phyloP scores from a whole-genome alignment of 1,284 basidiomycete genomes.

The Cutaneotrichosporon sp. region DNA sequence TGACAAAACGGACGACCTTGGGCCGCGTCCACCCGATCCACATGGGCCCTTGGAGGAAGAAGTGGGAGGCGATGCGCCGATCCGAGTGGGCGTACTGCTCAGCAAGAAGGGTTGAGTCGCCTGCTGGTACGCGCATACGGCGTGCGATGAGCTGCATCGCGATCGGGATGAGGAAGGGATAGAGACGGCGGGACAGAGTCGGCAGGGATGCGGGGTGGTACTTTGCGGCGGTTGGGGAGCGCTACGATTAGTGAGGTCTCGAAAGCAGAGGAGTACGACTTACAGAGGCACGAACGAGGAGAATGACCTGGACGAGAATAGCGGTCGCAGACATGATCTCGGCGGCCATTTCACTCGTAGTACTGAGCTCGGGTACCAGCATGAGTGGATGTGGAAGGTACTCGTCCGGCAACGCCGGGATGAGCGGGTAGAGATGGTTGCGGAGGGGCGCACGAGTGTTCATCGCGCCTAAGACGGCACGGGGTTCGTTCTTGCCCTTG shows the following conservation, averaged over 20 bases:
- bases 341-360: conserved; percentile 24
- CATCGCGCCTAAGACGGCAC: conserved; percentile 27
- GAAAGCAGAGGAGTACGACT: no score
- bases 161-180: conserved; percentile 38
- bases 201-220: conserved; percentile 32
- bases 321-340: conserved; percentile 37
- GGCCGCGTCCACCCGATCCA: conserved; percentile 82
- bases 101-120: conserved; percentile 27
- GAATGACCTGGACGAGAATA: conserved; percentile 57
- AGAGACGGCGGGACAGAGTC: conserved; percentile 32
- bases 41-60: conserved; percentile 78
- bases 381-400: conserved; percentile 34
- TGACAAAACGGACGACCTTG: conserved; percentile 63
- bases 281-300: conserved; percentile 39
- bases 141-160: conserved; percentile 34
- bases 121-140: conserved; percentile 25
- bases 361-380: conserved; percentile 33
- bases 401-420: conserved; percentile 32
- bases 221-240: neutral
- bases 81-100: conserved; percentile 75
- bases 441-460: conserved; percentile 57
- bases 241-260: conserved; percentile 7
- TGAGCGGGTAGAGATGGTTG: conserved; percentile 43
- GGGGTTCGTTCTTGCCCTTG: conserved; percentile 46
- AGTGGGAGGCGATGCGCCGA: conserved; percentile 68